Evolutionary conservation across 768 basidiomycete genomes (phyloP), one percentile per base, ranked within the genome.

Genomic region (Naganishia friedmannii): DNA sequence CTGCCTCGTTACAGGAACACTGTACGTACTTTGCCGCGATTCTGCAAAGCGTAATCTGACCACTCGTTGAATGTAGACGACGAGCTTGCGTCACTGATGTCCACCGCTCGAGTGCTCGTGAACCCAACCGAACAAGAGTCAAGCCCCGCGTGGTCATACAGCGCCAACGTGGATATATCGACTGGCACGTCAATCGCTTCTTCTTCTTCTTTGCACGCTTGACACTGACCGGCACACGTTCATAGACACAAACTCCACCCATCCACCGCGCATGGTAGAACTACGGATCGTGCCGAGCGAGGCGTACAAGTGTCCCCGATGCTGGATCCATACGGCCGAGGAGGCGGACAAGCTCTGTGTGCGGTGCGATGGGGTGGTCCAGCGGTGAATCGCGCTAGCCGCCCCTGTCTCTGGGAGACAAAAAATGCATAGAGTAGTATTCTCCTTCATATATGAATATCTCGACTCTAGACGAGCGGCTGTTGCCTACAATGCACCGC

Each of bases 221-320:
- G 53, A 23, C 17, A 53, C 68, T 0, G 19, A 29, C 13, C 31
- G 9, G 29, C 29, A 8, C 9, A 12, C n/a, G 17, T n/a, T 45
- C 23, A 12, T 28, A 63, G 60, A 63, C 13, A 34, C 60, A 2
- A 45, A 45, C 60, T 4, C 23, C 23, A 34, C 60, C 2, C n/a
- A 26, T 26, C 26, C 60, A 7, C 23, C 60, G 1, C 60, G 42
- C 7, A 63, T 26, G 12, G 60, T 65, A 7, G 23, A 55, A 19
- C 57, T 79, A 26, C 57, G 58, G 5, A 68, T 81, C 12, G 72
- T 67, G 21, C 89, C 90, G 19, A 86, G 91, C 13, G 82, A 79
- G 4, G 71, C 81, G 65, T 76, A 83, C 26, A 94, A 95, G 79
- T 98, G 95, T 78, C 91, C 93, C 28, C 86, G 94, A 19, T 98